Evolutionary conservation across 2,329 filamentous ascomycete species (phyloP), one percentile per base, ranked within the genome.

Genomic region (Cladophialophora yegresii): DNA sequence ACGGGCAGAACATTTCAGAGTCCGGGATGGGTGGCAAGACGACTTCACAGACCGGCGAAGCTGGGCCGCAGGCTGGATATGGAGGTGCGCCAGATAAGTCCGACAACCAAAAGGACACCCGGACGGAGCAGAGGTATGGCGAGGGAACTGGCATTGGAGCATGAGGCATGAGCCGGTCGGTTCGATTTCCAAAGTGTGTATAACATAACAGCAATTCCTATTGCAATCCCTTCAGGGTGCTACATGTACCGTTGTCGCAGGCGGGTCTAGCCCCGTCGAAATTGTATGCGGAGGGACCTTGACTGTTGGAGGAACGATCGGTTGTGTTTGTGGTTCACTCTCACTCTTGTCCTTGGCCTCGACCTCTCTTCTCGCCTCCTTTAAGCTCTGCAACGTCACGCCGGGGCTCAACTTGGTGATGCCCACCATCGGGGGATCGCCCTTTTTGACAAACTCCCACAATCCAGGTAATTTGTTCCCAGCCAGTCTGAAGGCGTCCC

Each of bases 381-480:
- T 95, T 75, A 99, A 80, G 49, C 90, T 88, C 71, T 93, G 91
- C 73, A 93, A 78, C 23, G 92, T 96, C 30, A 96, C 77, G 8
- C 92, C 92, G 65, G 92, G 83, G 43, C 84, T 86, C 61, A 99
- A 79, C 78, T 96, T 97, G 22, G 93, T 98, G 68, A 97, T 87
- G 32, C 95, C 95, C 75, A 99, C 93, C 43, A 96, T 85, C 0
- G 95, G 87, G 2, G 92, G 83, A 72, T 97, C 95, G 7, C 92
- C 92, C 79, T 91, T 97, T 82, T 89, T 92, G 36, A 97, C 92
- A 75, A 98, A 96, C 75, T 97, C 92, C 81, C 92, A 99, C 75
- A 79, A 73, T 54, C 80, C 92, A 57, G 95, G 95, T 77, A 99
- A 81, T 82, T 99, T 99, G 79, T 96, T 92, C 49, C 91, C 95